Percentiles rank a stretch among this genome's conserved stretches.
Conservation (phyloP, 257 asterid species). For the Solanum sejunctum region DNA sequence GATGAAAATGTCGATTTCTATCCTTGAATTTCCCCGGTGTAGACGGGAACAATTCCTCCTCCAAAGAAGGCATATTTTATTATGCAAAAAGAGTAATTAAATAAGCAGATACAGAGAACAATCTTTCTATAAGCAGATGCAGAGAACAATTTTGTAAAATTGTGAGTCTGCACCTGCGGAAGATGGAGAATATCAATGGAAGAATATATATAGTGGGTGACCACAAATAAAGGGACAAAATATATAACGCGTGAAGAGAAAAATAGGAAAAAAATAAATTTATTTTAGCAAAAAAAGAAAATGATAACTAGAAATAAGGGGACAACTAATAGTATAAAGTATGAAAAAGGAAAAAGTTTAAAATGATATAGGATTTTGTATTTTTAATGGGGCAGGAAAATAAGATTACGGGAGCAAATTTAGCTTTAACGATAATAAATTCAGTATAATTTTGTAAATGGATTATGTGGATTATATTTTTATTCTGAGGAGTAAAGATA, state of each 20-base stretch:
- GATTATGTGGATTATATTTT: not conserved
- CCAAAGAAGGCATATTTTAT: conserved; percentile 29
- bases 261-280: not conserved
- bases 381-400: not conserved
- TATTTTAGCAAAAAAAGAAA: not conserved
- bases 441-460: not conserved
- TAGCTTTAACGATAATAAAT: not conserved
- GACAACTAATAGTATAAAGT: not conserved
- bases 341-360: not conserved
- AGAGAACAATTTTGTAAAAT: conserved; percentile 12
- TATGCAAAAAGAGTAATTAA: no score
- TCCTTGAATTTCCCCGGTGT: conserved; percentile 68
- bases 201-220: conserved; percentile 35
- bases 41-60: conserved; percentile 47
- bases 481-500: no score
- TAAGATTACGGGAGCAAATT: not conserved
- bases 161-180: conserved; percentile 37
- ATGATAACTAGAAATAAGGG: not conserved
- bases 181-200: not conserved
- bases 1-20: conserved; percentile 49
- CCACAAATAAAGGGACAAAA: conserved; percentile 13
- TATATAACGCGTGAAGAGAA: conserved; percentile 35
- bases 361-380: not conserved
- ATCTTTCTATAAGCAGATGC: conserved; percentile 18
- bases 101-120: conserved; percentile 33